These are phyloP conservation scores for Thelonectria olida DNA, from an alignment of 2,329 filamentous ascomycete genomes.

Conservation along the genomic window DNA sequence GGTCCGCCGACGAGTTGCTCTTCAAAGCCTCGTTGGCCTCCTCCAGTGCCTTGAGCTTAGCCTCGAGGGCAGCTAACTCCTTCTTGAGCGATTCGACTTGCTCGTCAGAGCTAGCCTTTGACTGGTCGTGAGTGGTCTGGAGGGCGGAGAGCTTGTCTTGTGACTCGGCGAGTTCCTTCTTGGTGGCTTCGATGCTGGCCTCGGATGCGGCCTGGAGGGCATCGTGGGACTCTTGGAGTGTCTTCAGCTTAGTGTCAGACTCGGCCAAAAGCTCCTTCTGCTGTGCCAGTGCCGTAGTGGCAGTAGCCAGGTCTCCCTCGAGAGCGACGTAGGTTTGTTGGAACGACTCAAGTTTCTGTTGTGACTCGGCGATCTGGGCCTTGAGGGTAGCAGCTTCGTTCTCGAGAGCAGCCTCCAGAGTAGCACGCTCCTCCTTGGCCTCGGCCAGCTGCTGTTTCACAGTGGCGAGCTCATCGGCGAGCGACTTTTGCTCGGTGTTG, in stretches of 20 bases:
- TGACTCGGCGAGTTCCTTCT: constrained; percentile 37
- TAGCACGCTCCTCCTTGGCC: constrained; percentile 46
- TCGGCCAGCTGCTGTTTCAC: constrained; percentile 47
- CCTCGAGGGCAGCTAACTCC: constrained; percentile 41
- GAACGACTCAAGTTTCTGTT: constrained; percentile 45
- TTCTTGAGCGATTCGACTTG: constrained; percentile 27
- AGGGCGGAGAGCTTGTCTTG: constrained; percentile 33
- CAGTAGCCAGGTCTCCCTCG: constrained; percentile 44
- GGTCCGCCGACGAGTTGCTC: constrained; percentile 44
- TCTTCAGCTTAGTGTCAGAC: constrained; percentile 39
- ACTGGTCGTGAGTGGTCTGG: constrained; percentile 35
- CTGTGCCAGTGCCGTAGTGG: constrained; percentile 38
- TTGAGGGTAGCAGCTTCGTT: constrained; percentile 45
- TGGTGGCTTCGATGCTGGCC: constrained; percentile 39
- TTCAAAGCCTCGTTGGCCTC: constrained; percentile 38
- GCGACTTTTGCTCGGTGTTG: constrained; percentile 41
- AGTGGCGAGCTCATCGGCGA: constrained; percentile 45
- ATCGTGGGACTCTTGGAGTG: constrained; percentile 39
- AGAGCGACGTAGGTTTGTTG: constrained; percentile 43
- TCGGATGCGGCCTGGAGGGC: constrained; percentile 41
- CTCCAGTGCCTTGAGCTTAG: constrained; percentile 40
- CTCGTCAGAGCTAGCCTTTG: constrained; percentile 33
- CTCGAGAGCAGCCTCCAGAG: constrained; percentile 44
- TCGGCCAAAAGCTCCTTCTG: constrained; percentile 39
- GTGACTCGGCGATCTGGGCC: constrained; percentile 45